These are phyloP conservation scores for Podochytrium sp. DNA, from an alignment of 192 early-diverging fungal species.

Conservation along the genomic window DNA sequence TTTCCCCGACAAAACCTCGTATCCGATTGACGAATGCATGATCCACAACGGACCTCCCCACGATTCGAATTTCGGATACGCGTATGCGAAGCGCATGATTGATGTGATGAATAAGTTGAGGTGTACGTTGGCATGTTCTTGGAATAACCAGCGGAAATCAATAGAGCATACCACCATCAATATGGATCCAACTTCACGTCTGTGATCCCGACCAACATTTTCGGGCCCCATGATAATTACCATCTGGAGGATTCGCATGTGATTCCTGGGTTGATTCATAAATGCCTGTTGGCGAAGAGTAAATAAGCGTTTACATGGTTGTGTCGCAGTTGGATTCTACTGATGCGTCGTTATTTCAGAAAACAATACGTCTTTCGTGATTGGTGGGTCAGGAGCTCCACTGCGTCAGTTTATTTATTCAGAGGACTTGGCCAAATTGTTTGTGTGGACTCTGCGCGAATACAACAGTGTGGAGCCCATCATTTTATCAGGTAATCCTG, in stretches of 20 bases:
- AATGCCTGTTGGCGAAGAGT: constrained; percentile 82
- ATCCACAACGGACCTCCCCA: constrained; percentile 82
- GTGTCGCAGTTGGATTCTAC: not conserved
- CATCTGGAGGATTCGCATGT: constrained; percentile 79
- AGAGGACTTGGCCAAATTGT: constrained; percentile 76
- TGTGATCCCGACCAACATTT: constrained; percentile 82
- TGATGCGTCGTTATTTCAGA: constrained; percentile 40
- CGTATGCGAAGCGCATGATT: constrained; percentile 82
- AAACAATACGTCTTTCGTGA: constrained; percentile 73
- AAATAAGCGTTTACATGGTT: constrained; percentile 27
- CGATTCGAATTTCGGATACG: constrained; percentile 81
- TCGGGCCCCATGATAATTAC: constrained; percentile 82
- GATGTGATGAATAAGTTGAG: constrained; percentile 84
- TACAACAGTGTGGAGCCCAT: constrained; percentile 80
- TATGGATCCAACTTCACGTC: constrained; percentile 80
- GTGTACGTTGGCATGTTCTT: constrained; percentile 32
- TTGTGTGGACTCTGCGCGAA: constrained; percentile 81
- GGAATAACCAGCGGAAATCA: too few species aligned
- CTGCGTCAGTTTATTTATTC: constrained; percentile 86
- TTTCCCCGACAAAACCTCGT: constrained; percentile 82
- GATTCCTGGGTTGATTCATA: constrained; percentile 79
- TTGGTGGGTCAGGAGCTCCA: constrained; percentile 75
- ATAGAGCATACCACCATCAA: constrained; percentile 78
- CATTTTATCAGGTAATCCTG: constrained; percentile 73
- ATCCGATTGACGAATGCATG: constrained; percentile 87